Evolutionary conservation across 192 early-diverging fungal species (phyloP).

Genomic region (Chytriomyces hyalinus): DNA sequence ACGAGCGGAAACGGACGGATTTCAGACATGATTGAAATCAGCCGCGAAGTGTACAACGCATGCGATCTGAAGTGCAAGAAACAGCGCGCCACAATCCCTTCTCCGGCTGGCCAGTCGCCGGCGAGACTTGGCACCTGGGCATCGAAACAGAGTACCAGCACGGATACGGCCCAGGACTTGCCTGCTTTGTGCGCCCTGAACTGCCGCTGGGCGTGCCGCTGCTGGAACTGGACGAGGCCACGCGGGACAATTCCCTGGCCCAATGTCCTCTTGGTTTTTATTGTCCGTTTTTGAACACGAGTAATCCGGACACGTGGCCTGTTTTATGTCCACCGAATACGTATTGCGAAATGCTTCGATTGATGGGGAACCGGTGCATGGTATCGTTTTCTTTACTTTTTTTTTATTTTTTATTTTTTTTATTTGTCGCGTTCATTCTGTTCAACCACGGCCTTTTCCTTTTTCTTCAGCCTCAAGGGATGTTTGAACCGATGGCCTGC

Average conservation of each 20-base stretch:
- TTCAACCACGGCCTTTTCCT: not conserved
- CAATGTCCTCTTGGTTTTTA: constrained; percentile 40
- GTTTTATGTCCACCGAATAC: constrained; percentile 40
- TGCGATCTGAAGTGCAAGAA: not conserved
- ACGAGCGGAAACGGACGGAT: too few relatives aligned
- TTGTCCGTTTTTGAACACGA: constrained; percentile 35
- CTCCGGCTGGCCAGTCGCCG: not conserved
- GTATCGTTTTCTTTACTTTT: not conserved
- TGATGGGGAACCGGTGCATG: constrained; percentile 30
- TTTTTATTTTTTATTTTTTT: not conserved
- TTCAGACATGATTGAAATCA: too few relatives aligned
- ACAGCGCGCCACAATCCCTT: not conserved
- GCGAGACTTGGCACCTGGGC: not conserved
- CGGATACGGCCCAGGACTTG: constrained; percentile 2
- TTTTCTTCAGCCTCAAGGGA: constrained; percentile 38
- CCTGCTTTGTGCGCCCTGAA: constrained; percentile 20
- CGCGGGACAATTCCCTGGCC: not conserved
- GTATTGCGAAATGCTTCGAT: constrained; percentile 26
- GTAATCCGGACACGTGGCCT: constrained; percentile 26
- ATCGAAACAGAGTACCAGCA: not conserved
- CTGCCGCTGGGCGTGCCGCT: not conserved
- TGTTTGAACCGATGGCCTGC: constrained; percentile 46
- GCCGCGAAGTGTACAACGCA: not conserved
- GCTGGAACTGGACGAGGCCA: not conserved
- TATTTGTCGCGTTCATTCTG: not conserved